Evolutionary conservation across 306 rosid species (phyloP).

Genomic region (Glycyrrhiza uralensis): DNA sequence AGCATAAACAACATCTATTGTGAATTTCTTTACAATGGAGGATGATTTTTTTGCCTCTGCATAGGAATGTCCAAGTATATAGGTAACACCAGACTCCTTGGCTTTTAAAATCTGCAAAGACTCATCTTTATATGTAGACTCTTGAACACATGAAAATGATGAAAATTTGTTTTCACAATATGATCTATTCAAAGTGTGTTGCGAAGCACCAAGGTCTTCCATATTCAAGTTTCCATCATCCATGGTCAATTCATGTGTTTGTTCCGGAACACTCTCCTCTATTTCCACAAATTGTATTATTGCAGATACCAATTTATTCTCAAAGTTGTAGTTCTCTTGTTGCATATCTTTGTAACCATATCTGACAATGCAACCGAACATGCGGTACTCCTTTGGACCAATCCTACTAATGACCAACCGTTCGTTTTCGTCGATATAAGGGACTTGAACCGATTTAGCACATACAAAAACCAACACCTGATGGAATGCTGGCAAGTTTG

Average conservation of each 20-base stretch:
- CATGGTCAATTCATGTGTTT: constrained; percentile 22
- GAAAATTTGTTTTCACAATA: constrained; percentile 19
- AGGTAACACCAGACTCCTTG: constrained; percentile 74
- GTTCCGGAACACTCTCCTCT: constrained; percentile 33
- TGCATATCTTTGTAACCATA: constrained; percentile 78
- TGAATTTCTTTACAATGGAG: constrained; percentile 59
- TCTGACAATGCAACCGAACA: constrained; percentile 72
- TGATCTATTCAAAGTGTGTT: constrained; percentile 4
- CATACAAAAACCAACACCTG: constrained; percentile 35
- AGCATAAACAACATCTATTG: constrained; percentile 53
- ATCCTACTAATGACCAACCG: constrained; percentile 55
- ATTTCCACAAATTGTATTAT: constrained; percentile 61
- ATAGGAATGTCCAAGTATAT: constrained; percentile 67
- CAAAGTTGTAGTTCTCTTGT: constrained; percentile 64
- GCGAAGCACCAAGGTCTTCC: constrained; percentile 27
- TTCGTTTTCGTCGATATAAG: constrained; percentile 34
- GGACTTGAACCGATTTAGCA: constrained; percentile 39
- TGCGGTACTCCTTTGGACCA: constrained; percentile 60
- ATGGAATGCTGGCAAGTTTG: constrained; percentile 42
- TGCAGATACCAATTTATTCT: constrained; percentile 47
- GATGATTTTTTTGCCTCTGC: constrained; percentile 75
- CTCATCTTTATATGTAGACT: constrained; percentile 38
- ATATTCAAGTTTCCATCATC: constrained; percentile 23
- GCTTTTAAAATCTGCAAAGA: constrained; percentile 55
- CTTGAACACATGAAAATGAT: constrained; percentile 29